These are phyloP conservation scores for Tulasnella calospora DNA, from an alignment of 768 basidiomycete genomes.

Conservation along the genomic window DNA sequence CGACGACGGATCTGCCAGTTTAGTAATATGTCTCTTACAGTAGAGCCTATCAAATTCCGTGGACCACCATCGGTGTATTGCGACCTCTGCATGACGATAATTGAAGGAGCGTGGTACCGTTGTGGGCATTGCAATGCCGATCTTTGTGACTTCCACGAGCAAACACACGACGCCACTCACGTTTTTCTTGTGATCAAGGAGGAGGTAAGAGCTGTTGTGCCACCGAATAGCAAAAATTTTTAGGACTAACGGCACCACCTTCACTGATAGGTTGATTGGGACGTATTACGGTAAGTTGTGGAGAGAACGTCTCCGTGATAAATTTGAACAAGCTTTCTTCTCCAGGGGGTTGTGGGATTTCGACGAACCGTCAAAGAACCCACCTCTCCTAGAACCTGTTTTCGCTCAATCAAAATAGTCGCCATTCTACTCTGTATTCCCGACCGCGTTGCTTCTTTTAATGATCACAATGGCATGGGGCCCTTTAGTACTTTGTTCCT, in stretches of 20 bases:
- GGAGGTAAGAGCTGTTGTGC: conserved; percentile 43
- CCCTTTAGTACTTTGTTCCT: too few species aligned
- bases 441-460: too few species aligned
- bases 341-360: not conserved
- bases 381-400: not conserved
- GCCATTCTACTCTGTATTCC: too few species aligned
- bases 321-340: not conserved
- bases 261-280: not conserved
- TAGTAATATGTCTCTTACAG: conserved; percentile 55
- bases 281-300: not conserved
- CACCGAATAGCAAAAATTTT: not conserved
- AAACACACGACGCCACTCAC: conserved; percentile 73
- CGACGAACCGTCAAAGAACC: not conserved
- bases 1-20: conserved; percentile 59
- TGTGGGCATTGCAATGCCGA: conserved; percentile 86
- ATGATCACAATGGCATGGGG: too few species aligned
- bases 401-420: not conserved
- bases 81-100: conserved; percentile 77
- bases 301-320: not conserved
- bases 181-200: conserved; percentile 87
- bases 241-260: not conserved
- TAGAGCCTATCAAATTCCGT: conserved; percentile 39
- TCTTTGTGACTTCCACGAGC: conserved; percentile 77
- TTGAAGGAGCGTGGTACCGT: conserved; percentile 84
- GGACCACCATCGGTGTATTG: conserved; percentile 40